Evolutionary conservation across 2,329 filamentous ascomycete species (phyloP).

Genomic region (Podosphaera aphanis): DNA sequence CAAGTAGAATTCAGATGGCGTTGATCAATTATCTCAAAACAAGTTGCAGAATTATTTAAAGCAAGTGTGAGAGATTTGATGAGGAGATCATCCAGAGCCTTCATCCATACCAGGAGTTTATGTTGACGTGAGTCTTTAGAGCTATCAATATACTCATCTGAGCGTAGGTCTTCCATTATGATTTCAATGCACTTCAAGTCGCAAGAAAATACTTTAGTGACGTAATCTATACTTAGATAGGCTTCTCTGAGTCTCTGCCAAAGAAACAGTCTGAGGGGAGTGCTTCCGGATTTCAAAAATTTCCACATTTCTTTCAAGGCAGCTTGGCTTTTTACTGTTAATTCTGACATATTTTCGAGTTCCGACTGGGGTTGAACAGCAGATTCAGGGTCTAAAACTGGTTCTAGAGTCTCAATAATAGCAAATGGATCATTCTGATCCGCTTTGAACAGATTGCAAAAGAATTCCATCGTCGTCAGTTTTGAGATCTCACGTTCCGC

Average conservation of each 20-base stretch:
- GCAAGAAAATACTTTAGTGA: constrained; percentile 74
- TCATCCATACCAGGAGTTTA: constrained; percentile 52
- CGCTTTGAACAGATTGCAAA: constrained; percentile 68
- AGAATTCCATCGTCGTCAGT: constrained; percentile 90
- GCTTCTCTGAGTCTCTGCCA: constrained; percentile 84
- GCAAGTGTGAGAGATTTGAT: constrained; percentile 46
- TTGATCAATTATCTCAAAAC: constrained; percentile 69
- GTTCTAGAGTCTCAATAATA: constrained; percentile 79
- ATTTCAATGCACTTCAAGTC: constrained; percentile 68
- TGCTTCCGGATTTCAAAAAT: constrained; percentile 61
- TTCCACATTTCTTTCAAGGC: constrained; percentile 56
- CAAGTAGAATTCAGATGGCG: constrained; percentile 53
- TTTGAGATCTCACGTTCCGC: constrained; percentile 80
- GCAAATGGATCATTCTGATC: constrained; percentile 58
- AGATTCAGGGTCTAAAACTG: constrained; percentile 55
- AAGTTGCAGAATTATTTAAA: constrained; percentile 35
- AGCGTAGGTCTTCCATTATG: constrained; percentile 46
- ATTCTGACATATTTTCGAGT: constrained; percentile 4
- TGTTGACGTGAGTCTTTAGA: constrained; percentile 41
- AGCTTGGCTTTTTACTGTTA: constrained; percentile 11
- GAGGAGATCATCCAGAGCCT: constrained; percentile 55
- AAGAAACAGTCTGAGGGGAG: constrained; percentile 62
- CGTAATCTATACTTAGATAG: constrained; percentile 64
- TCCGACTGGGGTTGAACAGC: constrained; percentile 19
- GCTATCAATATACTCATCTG: constrained; percentile 28